Percentiles rank a stretch among this genome's conserved stretches.
Conservation (phyloP, 176 grass and related monocot genomes). For the Paspalum notatum region DNA sequence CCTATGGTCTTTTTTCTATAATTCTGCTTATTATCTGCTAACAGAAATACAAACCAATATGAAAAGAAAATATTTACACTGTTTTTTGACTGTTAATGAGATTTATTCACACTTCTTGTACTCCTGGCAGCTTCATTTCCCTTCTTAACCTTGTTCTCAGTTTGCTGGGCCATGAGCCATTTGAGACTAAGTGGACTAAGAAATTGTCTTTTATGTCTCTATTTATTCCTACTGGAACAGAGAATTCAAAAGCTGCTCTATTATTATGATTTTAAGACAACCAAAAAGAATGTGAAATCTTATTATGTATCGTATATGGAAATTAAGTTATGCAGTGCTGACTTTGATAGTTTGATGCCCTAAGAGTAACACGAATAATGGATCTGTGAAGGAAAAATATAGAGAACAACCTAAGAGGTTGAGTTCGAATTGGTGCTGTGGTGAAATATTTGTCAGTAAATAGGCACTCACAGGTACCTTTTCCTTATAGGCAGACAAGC, state of each 20-base stretch:
- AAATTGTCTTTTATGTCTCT: background rate
- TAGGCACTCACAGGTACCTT: slow-evolving; percentile 17
- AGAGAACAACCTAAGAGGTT: background rate
- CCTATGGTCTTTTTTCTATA: background rate
- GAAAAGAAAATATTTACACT: background rate
- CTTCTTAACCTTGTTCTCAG: background rate
- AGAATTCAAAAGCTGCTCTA: background rate
- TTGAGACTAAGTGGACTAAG: slow-evolving; percentile 3
- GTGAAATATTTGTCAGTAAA: slow-evolving; percentile 1
- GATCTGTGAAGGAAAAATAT: background rate
- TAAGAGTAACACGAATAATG: background rate
- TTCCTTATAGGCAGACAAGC: slow-evolving; percentile 75
- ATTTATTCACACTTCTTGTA: slow-evolving; percentile 7
- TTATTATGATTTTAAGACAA: background rate
- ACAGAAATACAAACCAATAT: background rate
- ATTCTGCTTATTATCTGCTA: background rate
- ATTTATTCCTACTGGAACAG: background rate
- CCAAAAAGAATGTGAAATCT: slow-evolving; percentile 6
- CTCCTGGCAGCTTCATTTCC: background rate
- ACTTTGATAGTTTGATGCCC: background rate
- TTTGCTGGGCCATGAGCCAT: background rate
- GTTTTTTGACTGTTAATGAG: background rate
- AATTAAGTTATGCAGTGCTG: background rate
- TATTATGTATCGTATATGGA: background rate
- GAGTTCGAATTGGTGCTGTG: background rate